Percentiles rank a stretch among this genome's conserved stretches.
These are phyloP conservation scores for Capillidium rhysosporum DNA, from an alignment of 371 early-diverging fungal genomes.

Conservation along the genomic window DNA sequence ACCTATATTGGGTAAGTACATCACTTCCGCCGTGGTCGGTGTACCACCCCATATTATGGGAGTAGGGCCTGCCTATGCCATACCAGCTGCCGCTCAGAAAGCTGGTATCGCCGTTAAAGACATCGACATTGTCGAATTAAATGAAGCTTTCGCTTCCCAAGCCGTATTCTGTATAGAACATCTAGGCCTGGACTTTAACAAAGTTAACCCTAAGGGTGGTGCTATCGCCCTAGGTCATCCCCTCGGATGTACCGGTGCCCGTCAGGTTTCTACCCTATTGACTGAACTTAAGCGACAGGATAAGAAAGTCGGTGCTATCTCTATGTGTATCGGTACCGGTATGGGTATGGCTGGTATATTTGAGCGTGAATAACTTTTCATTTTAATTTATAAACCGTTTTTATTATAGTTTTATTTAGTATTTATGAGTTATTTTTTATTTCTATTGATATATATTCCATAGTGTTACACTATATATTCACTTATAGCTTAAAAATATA, in stretches of 20 bases:
- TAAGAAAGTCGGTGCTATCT: conserved; percentile 69
- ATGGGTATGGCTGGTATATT: conserved; percentile 92
- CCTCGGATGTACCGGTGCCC: conserved; percentile 84
- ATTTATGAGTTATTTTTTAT: too few relatives aligned
- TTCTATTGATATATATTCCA: too few relatives aligned
- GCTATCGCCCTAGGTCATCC: conserved; percentile 96
- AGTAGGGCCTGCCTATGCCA: conserved; percentile 85
- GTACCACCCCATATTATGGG: conserved; percentile 93
- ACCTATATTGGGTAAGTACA: conserved; percentile 71
- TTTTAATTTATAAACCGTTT: too few relatives aligned
- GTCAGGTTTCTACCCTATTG: conserved; percentile 87
- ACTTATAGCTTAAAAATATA: too few relatives aligned
- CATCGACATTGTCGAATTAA: conserved; percentile 70
- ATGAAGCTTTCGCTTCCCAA: conserved; percentile 98
- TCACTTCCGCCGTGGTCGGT: conserved; percentile 79
- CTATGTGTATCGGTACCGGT: conserved; percentile 95
- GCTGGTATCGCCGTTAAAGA: conserved; percentile 61
- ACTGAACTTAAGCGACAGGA: conserved; percentile 78
- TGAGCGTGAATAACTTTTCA: conserved; percentile 50
- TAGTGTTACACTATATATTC: too few relatives aligned
- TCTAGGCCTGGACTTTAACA: conserved; percentile 60
- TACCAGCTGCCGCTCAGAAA: conserved; percentile 72
- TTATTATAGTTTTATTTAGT: too few relatives aligned
- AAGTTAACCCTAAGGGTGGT: conserved; percentile 97
- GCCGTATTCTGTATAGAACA: conserved; percentile 80